Base-by-base conservation (phyloP, 306 rosid genomes). In the Nissolia schottii region DNA sequence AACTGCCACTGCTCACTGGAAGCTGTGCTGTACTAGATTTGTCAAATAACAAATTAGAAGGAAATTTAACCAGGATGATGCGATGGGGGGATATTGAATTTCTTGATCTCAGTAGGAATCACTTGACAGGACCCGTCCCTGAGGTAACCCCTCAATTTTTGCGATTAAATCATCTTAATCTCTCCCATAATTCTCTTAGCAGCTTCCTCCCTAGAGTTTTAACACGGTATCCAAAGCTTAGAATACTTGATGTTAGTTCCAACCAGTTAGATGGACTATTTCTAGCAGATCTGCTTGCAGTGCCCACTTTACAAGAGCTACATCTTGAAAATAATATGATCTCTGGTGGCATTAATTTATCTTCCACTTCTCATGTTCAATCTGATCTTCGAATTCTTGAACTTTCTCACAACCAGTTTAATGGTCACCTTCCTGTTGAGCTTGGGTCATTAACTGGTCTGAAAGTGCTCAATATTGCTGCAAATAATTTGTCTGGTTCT, bases 51-150 rank as follows among this genome's bases (percentile, higher is more conserved):
- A 78, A 81, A 73, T 81, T 90, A 0, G 82, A 77, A 74, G 96
- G 96, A 67, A 90, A 90, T 59, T 76, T 90, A 77, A 71, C 86
- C 57, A 81, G 88, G 82, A 81, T 86, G 67, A 25, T 72, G 49
- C 88, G 79, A 71, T 90, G 96, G 96, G 96, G 91, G 22, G 85
- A 90, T 80, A 66, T 90, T 16, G 86, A 86, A 79, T 88, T 62
- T 74, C 91, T 90, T 41, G 96, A 90, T 83, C 87, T 88, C 71
- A 90, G 96, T 65, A 85, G 61, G 68, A 90, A 90, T 76, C 88
- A 57, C 78, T 69, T 90, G 76, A 72, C 82, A 1, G 93, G 93
- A 38, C 65, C 86, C 15, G 68, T 90, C 77, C 96, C 90, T 18
- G 88, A 84, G 78, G 76, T 73, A 16, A 82, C 85, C 37, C 96